Evolutionary conservation across 2,329 filamentous ascomycete genomes (phyloP), one percentile per base, ranked within the genome.

Genomic region (Colletotrichum siamense): DNA sequence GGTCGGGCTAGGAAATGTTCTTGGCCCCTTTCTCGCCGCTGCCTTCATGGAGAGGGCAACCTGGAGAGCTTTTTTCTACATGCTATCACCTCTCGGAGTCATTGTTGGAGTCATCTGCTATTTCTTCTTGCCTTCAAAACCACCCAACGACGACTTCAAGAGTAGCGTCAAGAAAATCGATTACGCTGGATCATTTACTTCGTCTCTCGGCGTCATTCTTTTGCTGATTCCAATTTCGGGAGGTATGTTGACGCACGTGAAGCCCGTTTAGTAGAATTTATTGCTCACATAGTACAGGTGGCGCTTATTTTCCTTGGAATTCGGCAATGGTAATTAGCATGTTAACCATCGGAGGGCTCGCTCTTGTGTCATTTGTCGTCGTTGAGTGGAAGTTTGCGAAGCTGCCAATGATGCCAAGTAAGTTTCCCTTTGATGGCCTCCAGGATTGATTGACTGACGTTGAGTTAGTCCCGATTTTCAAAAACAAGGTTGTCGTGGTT

Each of bases 181-280:
- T 81, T 92, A 89, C 77, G 88, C 84, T 28, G 92, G 92, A 2
- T 85, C 92, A 2, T 73, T 92, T 13, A 86, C 88, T 4, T 90
- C 88, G 6, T 90, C 90, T 0, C 83, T 88, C 8, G 91, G 88
- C 0, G 88, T 93, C 32, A 88, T 94, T 12, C 86, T 93, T 15
- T 79, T 94, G 3, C 85, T 94, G 22, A 92, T 94, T 61, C 92
- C 92, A 0, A 88, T 94, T 15, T 93, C 91, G 4, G 91, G 91
- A 18, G 91, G 90, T 73, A 8, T 6, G 77, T 75, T 18, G 1
- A 15, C 57, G 7, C 63, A 13, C 2, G 0, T 4, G 3, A 1
- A 36, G 10, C 16, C 16, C 4, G 15, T 18, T 5, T 30, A 30
- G 30, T 30, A 30, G 8, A 30, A 9, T 9, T 9, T 30, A 9